These are phyloP conservation scores for Citrus unshiu DNA, from an alignment of 345 rosid genomes.

Conservation along the genomic window DNA sequence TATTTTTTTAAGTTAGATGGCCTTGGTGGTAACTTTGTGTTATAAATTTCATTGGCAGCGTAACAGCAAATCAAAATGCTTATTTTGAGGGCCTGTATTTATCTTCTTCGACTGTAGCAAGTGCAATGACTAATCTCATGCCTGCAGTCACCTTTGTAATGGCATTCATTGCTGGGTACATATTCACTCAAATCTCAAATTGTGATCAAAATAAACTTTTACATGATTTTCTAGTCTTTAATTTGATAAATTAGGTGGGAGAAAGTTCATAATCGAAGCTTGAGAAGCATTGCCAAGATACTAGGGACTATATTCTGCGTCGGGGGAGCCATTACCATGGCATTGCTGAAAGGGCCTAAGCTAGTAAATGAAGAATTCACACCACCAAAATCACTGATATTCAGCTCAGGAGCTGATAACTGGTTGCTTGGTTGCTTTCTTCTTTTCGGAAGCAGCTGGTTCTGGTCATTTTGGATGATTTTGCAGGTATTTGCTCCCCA, in stretches of 20 bases:
- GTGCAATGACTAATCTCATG: slow-evolving; percentile 33
- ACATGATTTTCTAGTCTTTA: not conserved
- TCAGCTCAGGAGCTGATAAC: slow-evolving; percentile 17
- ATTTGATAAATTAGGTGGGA: slow-evolving; percentile 31
- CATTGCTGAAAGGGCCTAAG: slow-evolving; percentile 52
- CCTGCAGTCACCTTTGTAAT: slow-evolving; percentile 42
- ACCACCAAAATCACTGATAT: slow-evolving; percentile 1
- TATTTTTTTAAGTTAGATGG: not conserved
- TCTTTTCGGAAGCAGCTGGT: slow-evolving; percentile 43
- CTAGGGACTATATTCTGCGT: slow-evolving; percentile 36
- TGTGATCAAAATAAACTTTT: not conserved
- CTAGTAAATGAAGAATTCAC: slow-evolving; percentile 29
- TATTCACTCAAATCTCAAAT: not conserved
- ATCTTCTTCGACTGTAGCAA: slow-evolving; percentile 35
- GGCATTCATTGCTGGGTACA: slow-evolving; percentile 32
- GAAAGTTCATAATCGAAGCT: slow-evolving; percentile 24
- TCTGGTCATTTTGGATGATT: slow-evolving; percentile 61
- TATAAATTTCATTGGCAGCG: slow-evolving; percentile 9
- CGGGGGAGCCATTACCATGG: slow-evolving; percentile 62
- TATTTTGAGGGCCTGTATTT: slow-evolving; percentile 41
- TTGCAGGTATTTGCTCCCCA: slow-evolving; percentile 33
- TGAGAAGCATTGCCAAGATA: slow-evolving; percentile 32
- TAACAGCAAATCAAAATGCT: slow-evolving; percentile 33
- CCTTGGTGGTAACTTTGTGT: not conserved
- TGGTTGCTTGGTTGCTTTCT: slow-evolving; percentile 56